A percentile compares a stretch with the other conserved stretches of the same genome.
Conservation (phyloP, 306 rosid genomes). For the Citrullus amarus region DNA sequence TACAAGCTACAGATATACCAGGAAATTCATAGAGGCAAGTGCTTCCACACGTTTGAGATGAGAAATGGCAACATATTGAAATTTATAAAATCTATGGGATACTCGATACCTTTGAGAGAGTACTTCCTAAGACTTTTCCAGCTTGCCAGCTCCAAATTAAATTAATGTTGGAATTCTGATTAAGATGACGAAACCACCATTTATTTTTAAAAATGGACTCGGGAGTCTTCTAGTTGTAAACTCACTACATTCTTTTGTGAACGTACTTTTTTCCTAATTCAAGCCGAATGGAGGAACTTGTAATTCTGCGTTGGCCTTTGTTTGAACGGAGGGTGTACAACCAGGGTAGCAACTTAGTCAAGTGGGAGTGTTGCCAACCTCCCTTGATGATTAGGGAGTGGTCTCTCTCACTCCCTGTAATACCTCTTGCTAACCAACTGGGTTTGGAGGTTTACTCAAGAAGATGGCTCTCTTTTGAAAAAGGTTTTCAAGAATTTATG, state of each 20-base stretch:
- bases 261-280: background rate
- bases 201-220: background rate
- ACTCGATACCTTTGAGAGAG: background rate
- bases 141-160: background rate
- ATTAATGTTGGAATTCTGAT: background rate
- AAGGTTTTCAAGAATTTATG: no score
- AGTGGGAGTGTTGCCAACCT: no score
- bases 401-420: no score
- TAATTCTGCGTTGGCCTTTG: background rate
- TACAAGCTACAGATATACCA: background rate
- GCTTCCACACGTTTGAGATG: background rate
- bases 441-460: no score
- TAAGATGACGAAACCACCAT: background rate
- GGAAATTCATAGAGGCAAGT: background rate
- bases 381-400: no score
- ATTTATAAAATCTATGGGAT: background rate
- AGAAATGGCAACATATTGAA: background rate
- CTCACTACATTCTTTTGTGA: background rate
- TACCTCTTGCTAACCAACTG: no score
- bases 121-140: background rate
- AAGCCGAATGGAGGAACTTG: background rate
- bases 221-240: background rate
- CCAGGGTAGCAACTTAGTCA: no score
- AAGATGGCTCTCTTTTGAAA: no score
- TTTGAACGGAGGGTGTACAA: no score